A percentile compares a stretch with the other conserved stretches of the same genome.
These are phyloP conservation scores for Rhododendron mucronatum DNA, from an alignment of 148 eudicot species.

Conservation along the genomic window DNA sequence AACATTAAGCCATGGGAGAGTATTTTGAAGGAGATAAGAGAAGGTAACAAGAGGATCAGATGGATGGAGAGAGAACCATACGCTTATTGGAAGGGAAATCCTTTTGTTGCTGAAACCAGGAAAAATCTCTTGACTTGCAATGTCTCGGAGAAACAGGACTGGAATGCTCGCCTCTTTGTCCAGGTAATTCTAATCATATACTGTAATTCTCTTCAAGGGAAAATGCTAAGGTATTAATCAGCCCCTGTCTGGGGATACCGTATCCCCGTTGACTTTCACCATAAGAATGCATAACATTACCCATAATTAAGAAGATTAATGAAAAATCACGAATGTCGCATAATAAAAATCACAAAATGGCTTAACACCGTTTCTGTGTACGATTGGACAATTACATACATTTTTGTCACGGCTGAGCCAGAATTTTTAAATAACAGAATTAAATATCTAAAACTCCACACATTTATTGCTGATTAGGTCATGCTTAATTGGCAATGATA, in stretches of 20 bases:
- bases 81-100: constrained; percentile 74
- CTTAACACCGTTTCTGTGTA: not conserved
- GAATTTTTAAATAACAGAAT: too few species aligned
- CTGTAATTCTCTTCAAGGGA: not conserved
- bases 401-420: too few species aligned
- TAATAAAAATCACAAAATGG: too few species aligned
- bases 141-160: constrained; percentile 18
- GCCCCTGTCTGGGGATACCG: not conserved
- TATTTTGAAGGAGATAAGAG: constrained; percentile 44
- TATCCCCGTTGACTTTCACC: not conserved
- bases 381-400: too few species aligned
- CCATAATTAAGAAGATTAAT: not conserved
- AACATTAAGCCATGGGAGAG: constrained; percentile 65
- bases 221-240: not conserved
- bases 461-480: too few species aligned
- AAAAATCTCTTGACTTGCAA: constrained; percentile 24
- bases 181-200: constrained; percentile 11
- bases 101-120: constrained; percentile 19
- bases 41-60: constrained; percentile 42
- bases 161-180: constrained; percentile 27
- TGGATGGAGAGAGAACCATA: constrained; percentile 55
- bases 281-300: not conserved
- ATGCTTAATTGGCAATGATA: too few species aligned
- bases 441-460: too few species aligned
- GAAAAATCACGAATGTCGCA: not conserved